These are phyloP conservation scores for Lanmaoa pseudosensibilis DNA, from an alignment of 768 basidiomycete genomes.

Conservation along the genomic window DNA sequence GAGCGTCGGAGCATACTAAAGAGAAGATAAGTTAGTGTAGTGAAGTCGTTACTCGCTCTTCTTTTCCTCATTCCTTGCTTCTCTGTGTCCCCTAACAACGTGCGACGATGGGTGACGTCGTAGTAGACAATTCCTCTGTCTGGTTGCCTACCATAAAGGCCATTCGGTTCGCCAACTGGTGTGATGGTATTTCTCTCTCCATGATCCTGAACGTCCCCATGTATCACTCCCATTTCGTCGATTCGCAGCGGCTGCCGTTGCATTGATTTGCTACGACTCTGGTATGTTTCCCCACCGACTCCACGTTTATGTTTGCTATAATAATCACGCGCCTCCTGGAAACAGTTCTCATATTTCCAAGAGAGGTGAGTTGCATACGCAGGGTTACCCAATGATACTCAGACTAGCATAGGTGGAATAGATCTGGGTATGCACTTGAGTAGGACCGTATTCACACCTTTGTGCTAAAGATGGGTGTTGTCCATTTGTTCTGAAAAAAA, in stretches of 20 bases:
- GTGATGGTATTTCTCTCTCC: slow-evolving; percentile 10
- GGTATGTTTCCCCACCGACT: not conserved
- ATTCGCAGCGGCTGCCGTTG: slow-evolving; percentile 14
- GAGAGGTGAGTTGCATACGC: slow-evolving; percentile 14
- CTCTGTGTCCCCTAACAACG: not conserved
- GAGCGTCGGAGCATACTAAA: not conserved
- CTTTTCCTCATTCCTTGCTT: not conserved
- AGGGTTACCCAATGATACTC: not conserved
- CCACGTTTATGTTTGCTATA: no score
- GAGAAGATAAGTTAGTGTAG: not conserved
- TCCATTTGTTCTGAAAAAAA: slow-evolving; percentile 1
- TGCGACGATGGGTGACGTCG: slow-evolving; percentile 9
- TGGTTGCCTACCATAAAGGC: slow-evolving; percentile 13
- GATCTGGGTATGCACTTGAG: slow-evolving; percentile 18
- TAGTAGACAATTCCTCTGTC: slow-evolving; percentile 8
- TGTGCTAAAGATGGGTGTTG: not conserved
- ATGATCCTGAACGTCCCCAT: not conserved
- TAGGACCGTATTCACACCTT: not conserved
- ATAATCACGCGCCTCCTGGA: not conserved
- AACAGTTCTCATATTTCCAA: slow-evolving; percentile 20
- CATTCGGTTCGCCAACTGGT: slow-evolving; percentile 18
- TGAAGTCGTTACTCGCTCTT: not conserved
- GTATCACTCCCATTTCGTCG: not conserved
- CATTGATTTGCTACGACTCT: slow-evolving; percentile 18
- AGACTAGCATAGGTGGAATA: slow-evolving; percentile 14